Percentiles rank a stretch among this genome's conserved stretches.
These are phyloP conservation scores for Pleurotus ostreatus DNA, from an alignment of 768 basidiomycete genomes.

Conservation along the genomic window DNA sequence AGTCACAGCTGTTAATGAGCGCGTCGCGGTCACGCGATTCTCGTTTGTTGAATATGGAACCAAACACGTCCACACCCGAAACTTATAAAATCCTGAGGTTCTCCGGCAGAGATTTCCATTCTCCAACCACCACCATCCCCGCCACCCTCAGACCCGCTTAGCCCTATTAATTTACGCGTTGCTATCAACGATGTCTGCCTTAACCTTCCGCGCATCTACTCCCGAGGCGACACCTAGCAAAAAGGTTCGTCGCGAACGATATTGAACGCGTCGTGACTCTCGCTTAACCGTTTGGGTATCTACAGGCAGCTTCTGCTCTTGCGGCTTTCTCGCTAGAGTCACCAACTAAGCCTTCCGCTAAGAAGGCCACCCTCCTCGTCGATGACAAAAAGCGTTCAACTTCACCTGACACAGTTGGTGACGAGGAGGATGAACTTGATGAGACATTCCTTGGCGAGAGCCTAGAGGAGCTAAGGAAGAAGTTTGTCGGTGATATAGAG, in stretches of 20 bases:
- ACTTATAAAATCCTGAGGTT: conserved; percentile 4
- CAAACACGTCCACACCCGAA: conserved; percentile 11
- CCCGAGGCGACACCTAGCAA: conserved; percentile 28
- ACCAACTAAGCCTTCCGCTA: conserved; percentile 18
- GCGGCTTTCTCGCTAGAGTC: conserved; percentile 28
- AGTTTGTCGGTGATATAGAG: conserved; percentile 57
- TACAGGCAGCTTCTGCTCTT: conserved; percentile 23
- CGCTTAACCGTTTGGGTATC: conserved; percentile 4
- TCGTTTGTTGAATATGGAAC: conserved; percentile 7
- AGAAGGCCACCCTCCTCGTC: conserved; percentile 11
- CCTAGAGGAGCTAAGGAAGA: conserved; percentile 33
- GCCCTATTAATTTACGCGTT: background rate
- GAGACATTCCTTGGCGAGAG: conserved; percentile 17
- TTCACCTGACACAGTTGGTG: conserved; percentile 22
- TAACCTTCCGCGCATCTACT: background rate
- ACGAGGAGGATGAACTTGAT: conserved; percentile 8
- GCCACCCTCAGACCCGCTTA: background rate
- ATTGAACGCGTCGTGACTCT: background rate
- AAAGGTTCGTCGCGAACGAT: conserved; percentile 19
- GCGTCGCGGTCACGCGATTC: conserved; percentile 11
- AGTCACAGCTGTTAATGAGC: conserved; percentile 3
- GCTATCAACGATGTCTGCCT: conserved; percentile 2
- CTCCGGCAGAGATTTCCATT: conserved; percentile 13
- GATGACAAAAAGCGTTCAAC: conserved; percentile 27
- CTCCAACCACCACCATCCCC: conserved; percentile 1